Base-by-base conservation (phyloP, 2,329 filamentous ascomycete species). In the Trichoderma cornu-damae region DNA sequence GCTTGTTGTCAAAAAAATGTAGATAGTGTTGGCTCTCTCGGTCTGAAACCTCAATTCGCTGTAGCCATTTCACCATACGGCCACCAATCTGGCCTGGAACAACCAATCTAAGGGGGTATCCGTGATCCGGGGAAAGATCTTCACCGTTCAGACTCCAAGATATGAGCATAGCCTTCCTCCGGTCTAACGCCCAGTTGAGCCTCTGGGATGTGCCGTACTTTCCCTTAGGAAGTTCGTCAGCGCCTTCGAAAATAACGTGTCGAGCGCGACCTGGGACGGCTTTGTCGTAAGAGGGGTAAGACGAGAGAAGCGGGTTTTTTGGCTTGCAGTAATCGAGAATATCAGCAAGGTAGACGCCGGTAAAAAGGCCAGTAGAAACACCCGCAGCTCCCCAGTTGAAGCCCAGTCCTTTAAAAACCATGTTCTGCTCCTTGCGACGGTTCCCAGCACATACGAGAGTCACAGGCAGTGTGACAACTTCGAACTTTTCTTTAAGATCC, bases 311-410 rank as follows among this genome's bases (percentile, higher is more conserved):
- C 9, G 49, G 28, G 9, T 79, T 63, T 79, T 76, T 1, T 90
- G 89, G 58, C 76, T 82, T 2, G 90, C 90, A 60, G 77, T 79
- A 57, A 77, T 78, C 12, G 96, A 76, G 3, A 96, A 72, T 60
- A 93, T 87, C 1, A 78, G 78, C 70, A 96, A 83, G 38, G 87
- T 75, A 1, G 28, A 91, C 87, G 20, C 92, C 92, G 0, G 92
- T 96, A 79, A 89, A 96, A 1, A 96, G 74, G 0, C 90, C 89
- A 0, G 90, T 96, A 0, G 90, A 95, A 5, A 96, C 70, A 24
- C 91, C 92, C 4, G 89, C 91, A 1, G 92, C 79, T 34, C 92
- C 92, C 92, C 92, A 96, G 2, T 90, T 95, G 73, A 96, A 96
- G 0, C 92, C 92, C 66, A 96, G 95, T 1, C 89, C 89, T 70